phyloP scores from a whole-genome alignment of 2,329 filamentous ascomycete species.

The Albophoma yamanashiensis region DNA sequence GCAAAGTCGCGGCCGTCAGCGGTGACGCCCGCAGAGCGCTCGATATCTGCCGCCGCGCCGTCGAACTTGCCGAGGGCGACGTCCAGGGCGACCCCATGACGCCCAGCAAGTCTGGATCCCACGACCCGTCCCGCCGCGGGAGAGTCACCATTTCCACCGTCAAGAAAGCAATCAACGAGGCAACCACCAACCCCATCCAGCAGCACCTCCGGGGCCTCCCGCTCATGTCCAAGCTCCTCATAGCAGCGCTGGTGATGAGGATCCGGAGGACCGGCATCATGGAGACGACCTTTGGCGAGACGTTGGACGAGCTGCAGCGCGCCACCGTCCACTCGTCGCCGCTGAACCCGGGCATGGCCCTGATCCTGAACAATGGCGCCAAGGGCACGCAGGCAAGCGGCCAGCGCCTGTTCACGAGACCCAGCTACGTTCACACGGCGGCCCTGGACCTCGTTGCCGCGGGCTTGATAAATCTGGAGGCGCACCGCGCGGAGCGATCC shows the following conservation, averaged over 20 bases:
- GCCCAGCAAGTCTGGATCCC: constrained; percentile 42
- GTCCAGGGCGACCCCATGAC: constrained; percentile 39
- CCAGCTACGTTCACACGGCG: constrained; percentile 49
- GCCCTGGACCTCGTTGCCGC: constrained; percentile 78
- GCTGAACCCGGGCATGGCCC: constrained; percentile 24
- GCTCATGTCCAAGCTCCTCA: constrained; percentile 71
- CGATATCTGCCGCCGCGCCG: constrained; percentile 89
- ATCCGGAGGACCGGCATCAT: constrained; percentile 74
- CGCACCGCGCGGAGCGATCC: constrained; percentile 68
- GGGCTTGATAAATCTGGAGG: constrained; percentile 78
- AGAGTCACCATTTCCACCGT: constrained; percentile 88
- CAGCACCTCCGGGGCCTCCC: constrained; percentile 78
- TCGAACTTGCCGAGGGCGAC: constrained; percentile 85
- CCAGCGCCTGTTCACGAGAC: constrained; percentile 20
- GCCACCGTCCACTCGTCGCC: constrained; percentile 22
- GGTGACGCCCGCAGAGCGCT: constrained; percentile 87
- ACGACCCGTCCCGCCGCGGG: constrained; percentile 17
- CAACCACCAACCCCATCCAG: constrained; percentile 84
- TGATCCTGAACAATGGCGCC: constrained; percentile 20
- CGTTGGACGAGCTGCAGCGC: constrained; percentile 62
- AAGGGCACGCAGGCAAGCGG: constrained; percentile 14
- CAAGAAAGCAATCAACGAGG: constrained; percentile 89
- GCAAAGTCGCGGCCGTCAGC: constrained; percentile 93
- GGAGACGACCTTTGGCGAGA: constrained; percentile 81
- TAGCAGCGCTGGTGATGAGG: constrained; percentile 70